Base-by-base conservation (phyloP, 116 monocot species). In the Papilionanthe hybrid region DNA sequence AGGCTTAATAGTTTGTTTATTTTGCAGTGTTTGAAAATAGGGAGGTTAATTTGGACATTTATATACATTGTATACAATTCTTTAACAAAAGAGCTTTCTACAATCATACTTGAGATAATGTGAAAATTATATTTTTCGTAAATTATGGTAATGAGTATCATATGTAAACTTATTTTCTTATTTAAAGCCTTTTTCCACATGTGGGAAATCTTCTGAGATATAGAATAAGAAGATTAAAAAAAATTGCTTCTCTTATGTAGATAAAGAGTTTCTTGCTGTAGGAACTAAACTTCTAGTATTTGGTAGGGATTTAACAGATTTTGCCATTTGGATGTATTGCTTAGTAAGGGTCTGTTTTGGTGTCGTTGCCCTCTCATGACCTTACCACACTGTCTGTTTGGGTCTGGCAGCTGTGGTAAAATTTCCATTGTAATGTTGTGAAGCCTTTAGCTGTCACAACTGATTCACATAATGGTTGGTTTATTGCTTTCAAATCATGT, bases 181-280 rank as follows among this genome's bases (percentile, higher is more conserved):
- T 37, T 37, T 37, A 37, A 37, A 37, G 37, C 37, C 37, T 37
- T 3, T 37, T 37, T 37, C 2, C 37, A 2, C 37, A 37, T 37
- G 37, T 37, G 37, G 37, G 37, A 37, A 49, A 49, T 13, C 17
- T 53, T 15, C 13, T 2, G 17, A 53, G 53, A 53, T 53, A 15
- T 15, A 53, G 4, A 53, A 17, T 53, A 53, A 53, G 4, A 53
- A 15, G 17, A 53, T 15, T 3, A 53, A 53, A 17, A 53, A 53
- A 15, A 17, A 53, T 53, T 53, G 53, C 53, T 53, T 17, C 65
- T 88, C 86, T 23, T 81, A 81, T 78, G 91, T 90, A 18, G 95
- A 95, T 80, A 95, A 95, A 84, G 95, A 95, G 78, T 95, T 93
- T 43, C 84, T 95, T 37, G 93, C 93, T 4, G 96, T 92, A 0